These are phyloP conservation scores for Emergomyces orientalis DNA, from an alignment of 2,329 filamentous ascomycete species.

Conservation along the genomic window DNA sequence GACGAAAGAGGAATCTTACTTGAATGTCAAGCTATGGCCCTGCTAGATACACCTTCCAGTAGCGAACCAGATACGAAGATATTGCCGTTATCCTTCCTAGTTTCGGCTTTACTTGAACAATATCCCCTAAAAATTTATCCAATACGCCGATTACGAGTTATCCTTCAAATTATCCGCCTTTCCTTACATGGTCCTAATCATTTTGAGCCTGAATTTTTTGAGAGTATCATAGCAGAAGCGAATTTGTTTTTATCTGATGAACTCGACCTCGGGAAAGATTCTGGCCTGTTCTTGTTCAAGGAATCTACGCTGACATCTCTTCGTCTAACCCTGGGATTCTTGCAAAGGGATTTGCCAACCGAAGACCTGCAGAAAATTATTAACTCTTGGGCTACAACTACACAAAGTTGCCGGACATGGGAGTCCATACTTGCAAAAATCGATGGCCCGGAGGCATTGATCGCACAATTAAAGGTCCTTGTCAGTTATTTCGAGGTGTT, in stretches of 20 bases:
- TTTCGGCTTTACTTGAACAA: constrained; percentile 27
- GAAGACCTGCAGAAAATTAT: constrained; percentile 25
- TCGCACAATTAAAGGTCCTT: constrained; percentile 45
- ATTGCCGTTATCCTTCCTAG: constrained; percentile 21
- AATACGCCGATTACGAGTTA: constrained; percentile 30
- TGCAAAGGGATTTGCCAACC: constrained; percentile 23
- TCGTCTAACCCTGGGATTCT: constrained; percentile 28
- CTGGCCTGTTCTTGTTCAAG: constrained; percentile 20
- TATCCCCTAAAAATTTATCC: constrained; percentile 27
- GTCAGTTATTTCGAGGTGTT: constrained; percentile 50
- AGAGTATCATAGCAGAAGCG: constrained; percentile 23
- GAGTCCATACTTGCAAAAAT: constrained; percentile 36
- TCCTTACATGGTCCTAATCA: constrained; percentile 25
- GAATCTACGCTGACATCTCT: constrained; percentile 28
- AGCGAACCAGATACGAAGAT: constrained; percentile 24
- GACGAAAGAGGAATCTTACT: constrained; percentile 25
- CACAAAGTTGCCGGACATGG: constrained; percentile 37
- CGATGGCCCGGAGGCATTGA: constrained; percentile 43
- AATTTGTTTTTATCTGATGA: constrained; percentile 15
- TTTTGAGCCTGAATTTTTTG: constrained; percentile 22
- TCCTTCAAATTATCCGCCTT: constrained; percentile 29
- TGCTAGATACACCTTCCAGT: constrained; percentile 25
- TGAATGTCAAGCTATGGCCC: constrained; percentile 30
- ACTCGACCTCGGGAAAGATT: constrained; percentile 21
- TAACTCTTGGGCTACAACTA: constrained; percentile 33